These are phyloP conservation scores for Lasiodiplodia citricola DNA, from an alignment of 2,329 filamentous ascomycete species.

Conservation along the genomic window DNA sequence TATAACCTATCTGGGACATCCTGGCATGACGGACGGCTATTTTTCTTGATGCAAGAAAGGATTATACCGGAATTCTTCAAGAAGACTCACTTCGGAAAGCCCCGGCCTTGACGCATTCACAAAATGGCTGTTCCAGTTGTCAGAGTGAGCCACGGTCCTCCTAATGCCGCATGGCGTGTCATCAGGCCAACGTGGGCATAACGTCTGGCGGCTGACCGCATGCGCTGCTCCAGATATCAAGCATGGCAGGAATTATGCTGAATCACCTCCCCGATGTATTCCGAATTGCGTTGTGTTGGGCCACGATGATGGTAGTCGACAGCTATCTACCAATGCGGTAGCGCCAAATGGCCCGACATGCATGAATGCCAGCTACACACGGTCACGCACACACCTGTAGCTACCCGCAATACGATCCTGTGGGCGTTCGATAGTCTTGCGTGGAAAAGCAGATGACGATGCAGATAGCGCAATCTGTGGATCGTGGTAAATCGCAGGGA, in stretches of 20 bases:
- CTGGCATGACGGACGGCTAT: not conserved
- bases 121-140: not conserved
- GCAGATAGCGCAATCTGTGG: not conserved
- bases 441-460: not conserved
- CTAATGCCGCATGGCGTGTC: not conserved
- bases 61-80: not conserved
- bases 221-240: too few species aligned
- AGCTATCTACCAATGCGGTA: not conserved
- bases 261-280: too few species aligned
- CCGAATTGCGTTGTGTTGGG: not conserved
- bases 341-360: not conserved
- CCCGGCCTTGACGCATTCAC: too few species aligned
- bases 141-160: too few species aligned
- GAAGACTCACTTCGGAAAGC: not conserved
- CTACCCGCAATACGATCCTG: not conserved
- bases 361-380: not conserved
- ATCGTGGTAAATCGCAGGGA: not conserved
- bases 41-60: not conserved
- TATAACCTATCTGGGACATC: not conserved
- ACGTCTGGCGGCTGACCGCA: not conserved
- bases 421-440: not conserved
- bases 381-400: not conserved
- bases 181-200: not conserved
- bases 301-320: not conserved
- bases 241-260: too few species aligned